Base-by-base conservation (phyloP, 768 basidiomycete genomes). In the Pilatotrama ljubarskyi region DNA sequence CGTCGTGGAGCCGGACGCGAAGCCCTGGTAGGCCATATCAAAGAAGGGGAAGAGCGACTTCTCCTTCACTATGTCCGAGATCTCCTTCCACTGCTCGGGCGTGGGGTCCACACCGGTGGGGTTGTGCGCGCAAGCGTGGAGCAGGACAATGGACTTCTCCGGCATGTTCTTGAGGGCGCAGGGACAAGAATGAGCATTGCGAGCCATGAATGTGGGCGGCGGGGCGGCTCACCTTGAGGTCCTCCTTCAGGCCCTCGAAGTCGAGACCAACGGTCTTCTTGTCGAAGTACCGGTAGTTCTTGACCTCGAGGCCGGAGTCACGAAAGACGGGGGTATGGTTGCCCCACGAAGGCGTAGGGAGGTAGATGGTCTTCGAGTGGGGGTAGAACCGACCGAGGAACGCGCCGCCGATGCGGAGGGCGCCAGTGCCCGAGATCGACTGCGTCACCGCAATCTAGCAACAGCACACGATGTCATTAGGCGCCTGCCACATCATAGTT, bases 11-110 rank as follows among this genome's bases (percentile, higher is more conserved):
- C 97, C 97, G 22, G 95, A 97, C 36, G 97, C 96, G 73, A 99
- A 99, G 51, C 97, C 97, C 76, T 97, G 94, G 80, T 99, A 99
- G 15, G 97, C 96, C 95, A 98, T 98, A 77, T 99, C 97, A 74
- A 98, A 98, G 86, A 98, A 94, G 52, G 96, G 91, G 86, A 98
- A 96, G 67, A 96, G 84, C 64, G 86, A 84, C 80, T 85, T 92
- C 78, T 93, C 90, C 70, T 91, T 87, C 66, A 96, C 76, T 60
- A 98, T 79, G 68, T 93, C 83, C 42, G 91, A 93, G 62, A 99
- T 86, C 73, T 91, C 84, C 61, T 81, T 82, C 97, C 97, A 99
- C 77, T 99, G 95, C 50, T 86, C 87, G 20, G 82, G 84, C 10
- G 95, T 97, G 29, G 94, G 95, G 77, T 99, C 97, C 65, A 98